Base-by-base conservation (phyloP, 2,329 filamentous ascomycete species). In the Botrytis medusae region DNA sequence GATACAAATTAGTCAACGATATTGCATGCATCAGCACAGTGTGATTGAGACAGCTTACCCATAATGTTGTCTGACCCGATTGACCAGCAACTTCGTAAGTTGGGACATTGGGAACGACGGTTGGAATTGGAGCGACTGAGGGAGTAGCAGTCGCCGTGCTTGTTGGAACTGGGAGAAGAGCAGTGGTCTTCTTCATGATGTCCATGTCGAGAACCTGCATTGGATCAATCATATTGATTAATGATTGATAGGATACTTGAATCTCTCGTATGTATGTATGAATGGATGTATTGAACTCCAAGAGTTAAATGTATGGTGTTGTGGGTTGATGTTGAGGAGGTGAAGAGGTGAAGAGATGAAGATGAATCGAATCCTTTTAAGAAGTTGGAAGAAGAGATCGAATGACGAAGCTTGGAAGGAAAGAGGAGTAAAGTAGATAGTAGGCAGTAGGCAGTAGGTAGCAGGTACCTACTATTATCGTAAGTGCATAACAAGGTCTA, bases 21-120 rank as follows among this genome's bases (percentile, higher is more conserved):
- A 42, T 20, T n/a, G 4, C n/a, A 48, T 9, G n/a, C 18, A 6
- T 32, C 7, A 37, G 22, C n/a, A 51, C 9, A 2, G 18, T 9
- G 16, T 57, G n/a, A 57, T 72, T 32, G 16, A 61, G 92, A 91
- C 84, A 54, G 77, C 75, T 74, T 80, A 79, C 79, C 78, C 80
- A 81, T n/a, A 81, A 75, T 22, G 80, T 80, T 70, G 74, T 79
- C 40, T 60, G 74, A n/a, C 80, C 80, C 12, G 75, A 46, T 32
- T 73, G 64, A 16, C 77, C 77, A 29, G 79, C 62, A 1, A 63
- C 73, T 74, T 81, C 78, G 72, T 76, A 79, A 62, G 62, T 51
- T 42, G 79, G 77, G 14, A 65, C 32, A 69, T 72, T 76, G 9
- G 77, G 77, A 54, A 75, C 69, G 57, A 78, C 74, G 1, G 77